Evolutionary conservation across 768 basidiomycete species (phyloP), one percentile per base, ranked within the genome.

Genomic region (Candolleomyces aberdarensis): DNA sequence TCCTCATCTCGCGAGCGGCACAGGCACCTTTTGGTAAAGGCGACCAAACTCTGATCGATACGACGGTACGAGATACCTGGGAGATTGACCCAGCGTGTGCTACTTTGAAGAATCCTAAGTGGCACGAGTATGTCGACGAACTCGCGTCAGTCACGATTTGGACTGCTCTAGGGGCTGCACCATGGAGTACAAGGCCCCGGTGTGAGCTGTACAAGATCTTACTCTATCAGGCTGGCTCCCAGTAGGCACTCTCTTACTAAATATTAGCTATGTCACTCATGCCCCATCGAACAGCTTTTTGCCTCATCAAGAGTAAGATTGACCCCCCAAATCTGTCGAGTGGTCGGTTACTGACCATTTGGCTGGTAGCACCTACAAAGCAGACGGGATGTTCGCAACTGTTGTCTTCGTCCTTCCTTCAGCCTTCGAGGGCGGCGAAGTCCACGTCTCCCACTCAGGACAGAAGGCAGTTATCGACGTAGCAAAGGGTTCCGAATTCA

Each of bases 381-480:
- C 72, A 1, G 61, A 74, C 29, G 80, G 78, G 1, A 83, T 82
- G 80, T 83, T 85, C 61, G 83, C 83, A 8, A 81, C 83, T 0
- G 67, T 82, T 22, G 71, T 83, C 50, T 67, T 84, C 31, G 64
- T 82, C 6, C 73, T 84, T 3, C 26, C 26, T 26, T 26, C 26
- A 26, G 26, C 26, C 26, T 26, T 26, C 3, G 26, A 26, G 26
- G 26, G 26, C 3, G 26, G 26, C 26, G 26, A 26, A 26, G 26
- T 26, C 26, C 26, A 26, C 26, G 26, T 26, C 26, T 26, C 26
- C 26, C 26, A 26, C 26, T 26, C 26, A 26, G 26, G 26, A 26
- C 26, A 26, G 26, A 26, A 26, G 2, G 26, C 26, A 26, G 26
- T 26, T 3, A 26, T 26, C 26, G 26, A 26, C 26, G 65, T 74